Percentiles rank a stretch among this genome's conserved stretches.
Conservation (phyloP, 2,329 filamentous ascomycete species). For the Aspergillus viridinutans region DNA sequence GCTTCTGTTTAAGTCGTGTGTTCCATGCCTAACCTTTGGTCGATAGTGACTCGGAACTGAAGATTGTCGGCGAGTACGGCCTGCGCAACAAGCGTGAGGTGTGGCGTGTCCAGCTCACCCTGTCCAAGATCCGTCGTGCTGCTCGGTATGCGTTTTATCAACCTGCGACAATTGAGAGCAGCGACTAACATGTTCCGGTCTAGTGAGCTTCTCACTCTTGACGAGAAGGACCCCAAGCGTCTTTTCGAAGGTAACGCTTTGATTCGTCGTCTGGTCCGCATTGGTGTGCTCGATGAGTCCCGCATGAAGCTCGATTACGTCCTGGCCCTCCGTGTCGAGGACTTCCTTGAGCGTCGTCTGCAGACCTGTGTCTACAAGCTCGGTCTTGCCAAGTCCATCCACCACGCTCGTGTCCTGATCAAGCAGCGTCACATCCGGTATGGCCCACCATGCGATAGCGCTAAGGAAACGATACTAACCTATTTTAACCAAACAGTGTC, state of each 20-base stretch:
- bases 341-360: conserved; percentile 99
- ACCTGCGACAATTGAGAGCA: neutral
- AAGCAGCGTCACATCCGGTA: conserved; percentile 96
- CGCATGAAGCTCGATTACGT: conserved; percentile 99
- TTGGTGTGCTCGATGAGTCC: conserved; percentile 99
- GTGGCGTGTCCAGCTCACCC: conserved; percentile 98
- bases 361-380: conserved; percentile 99
- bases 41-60: conserved; percentile 94
- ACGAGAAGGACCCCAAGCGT: conserved; percentile 99
- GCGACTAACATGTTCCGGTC: conserved; percentile 8
- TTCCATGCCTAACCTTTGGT: conserved; percentile 64
- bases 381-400: conserved; percentile 98
- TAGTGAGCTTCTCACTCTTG: conserved; percentile 99
- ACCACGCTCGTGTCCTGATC: conserved; percentile 99
- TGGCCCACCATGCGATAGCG: conserved; percentile 11
- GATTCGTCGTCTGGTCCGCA: conserved; percentile 99
- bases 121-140: conserved; percentile 99
- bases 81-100: conserved; percentile 99
- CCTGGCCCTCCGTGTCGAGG: conserved; percentile 96
- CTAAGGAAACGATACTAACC: neutral
- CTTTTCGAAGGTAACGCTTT: conserved; percentile 99
- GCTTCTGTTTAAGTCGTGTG: conserved; percentile 93
- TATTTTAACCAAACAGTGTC: conserved; percentile 53
- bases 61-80: conserved; percentile 99
- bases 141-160: conserved; percentile 71